phyloP scores from a whole-genome alignment of 2,329 filamentous ascomycete genomes.

The Venturia aucupariae region DNA sequence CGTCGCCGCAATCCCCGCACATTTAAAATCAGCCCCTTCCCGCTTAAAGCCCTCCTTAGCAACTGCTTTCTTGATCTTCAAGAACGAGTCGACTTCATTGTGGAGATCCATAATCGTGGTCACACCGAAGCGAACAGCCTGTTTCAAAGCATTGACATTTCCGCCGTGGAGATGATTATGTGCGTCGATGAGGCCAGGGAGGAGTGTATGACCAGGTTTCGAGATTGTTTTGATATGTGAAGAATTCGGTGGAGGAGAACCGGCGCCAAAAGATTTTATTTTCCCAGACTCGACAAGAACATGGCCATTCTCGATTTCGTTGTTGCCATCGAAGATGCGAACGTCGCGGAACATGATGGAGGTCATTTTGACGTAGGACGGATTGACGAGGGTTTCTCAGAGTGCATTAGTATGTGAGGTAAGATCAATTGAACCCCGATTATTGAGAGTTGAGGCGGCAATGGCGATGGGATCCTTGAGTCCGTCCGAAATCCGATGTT shows the following conservation, averaged over 20 bases:
- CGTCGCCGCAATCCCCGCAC: constrained; percentile 39
- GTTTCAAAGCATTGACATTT: constrained; percentile 31
- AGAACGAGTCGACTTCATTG: constrained; percentile 25
- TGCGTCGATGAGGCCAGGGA: constrained; percentile 43
- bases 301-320: constrained; percentile 32
- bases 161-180: constrained; percentile 40
- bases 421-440: no score
- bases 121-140: constrained; percentile 41
- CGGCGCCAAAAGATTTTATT: constrained; percentile 21
- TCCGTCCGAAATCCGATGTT: no score
- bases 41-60: constrained; percentile 24
- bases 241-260: not conserved
- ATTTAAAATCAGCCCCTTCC: constrained; percentile 38
- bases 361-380: not conserved
- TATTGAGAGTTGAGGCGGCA: no score
- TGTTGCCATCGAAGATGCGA: constrained; percentile 39
- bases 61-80: constrained; percentile 22
- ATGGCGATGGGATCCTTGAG: no score
- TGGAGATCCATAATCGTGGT: constrained; percentile 46
- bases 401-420: no score
- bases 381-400: no score
- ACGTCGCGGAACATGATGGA: constrained; percentile 33
- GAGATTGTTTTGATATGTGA: constrained; percentile 26
- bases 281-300: constrained; percentile 34
- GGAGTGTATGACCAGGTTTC: constrained; percentile 37